Percentiles rank a stretch among this genome's conserved stretches.
Evolutionary conservation across 75 land plant genomes (phyloP).

Genomic region (Gnetum montanum): DNA sequence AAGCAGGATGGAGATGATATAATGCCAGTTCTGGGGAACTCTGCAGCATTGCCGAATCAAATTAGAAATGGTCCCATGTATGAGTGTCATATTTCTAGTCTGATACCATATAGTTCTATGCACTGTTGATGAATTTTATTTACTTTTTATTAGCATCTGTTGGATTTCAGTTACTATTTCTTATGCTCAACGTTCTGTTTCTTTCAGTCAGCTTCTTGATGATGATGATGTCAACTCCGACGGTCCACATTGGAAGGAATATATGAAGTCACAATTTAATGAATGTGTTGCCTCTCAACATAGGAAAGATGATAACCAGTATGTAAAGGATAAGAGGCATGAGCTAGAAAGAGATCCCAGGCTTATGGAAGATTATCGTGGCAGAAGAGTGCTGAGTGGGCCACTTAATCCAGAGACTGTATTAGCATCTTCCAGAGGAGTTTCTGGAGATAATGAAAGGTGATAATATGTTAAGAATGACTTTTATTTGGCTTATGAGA

Average conservation of each 20-base stretch:
- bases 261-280: not conserved
- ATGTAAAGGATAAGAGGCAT: constrained; percentile 3
- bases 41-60: not conserved
- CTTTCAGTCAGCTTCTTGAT: not conserved
- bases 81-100: not conserved
- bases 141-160: too few species aligned
- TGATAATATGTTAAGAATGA: too few species aligned
- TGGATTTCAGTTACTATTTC: too few species aligned
- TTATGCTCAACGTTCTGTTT: not conserved
- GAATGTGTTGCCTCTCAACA: not conserved
- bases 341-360: not conserved
- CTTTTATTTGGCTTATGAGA: too few species aligned
- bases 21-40: not conserved
- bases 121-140: too few species aligned
- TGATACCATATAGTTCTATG: too few species aligned
- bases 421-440: not conserved
- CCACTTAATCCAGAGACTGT: constrained; percentile 4
- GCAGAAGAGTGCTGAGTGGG: constrained; percentile 4
- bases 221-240: not conserved
- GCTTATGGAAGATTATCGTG: constrained; percentile 1
- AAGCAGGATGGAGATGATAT: constrained; percentile 7
- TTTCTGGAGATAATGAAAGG: constrained; percentile 4
- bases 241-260: constrained; percentile 2
- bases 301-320: not conserved
- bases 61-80: constrained; percentile 1